A percentile compares a stretch with the other conserved stretches of the same genome.
Conservation (phyloP, 768 basidiomycete species). For the Xerocomellus dryophilus region DNA sequence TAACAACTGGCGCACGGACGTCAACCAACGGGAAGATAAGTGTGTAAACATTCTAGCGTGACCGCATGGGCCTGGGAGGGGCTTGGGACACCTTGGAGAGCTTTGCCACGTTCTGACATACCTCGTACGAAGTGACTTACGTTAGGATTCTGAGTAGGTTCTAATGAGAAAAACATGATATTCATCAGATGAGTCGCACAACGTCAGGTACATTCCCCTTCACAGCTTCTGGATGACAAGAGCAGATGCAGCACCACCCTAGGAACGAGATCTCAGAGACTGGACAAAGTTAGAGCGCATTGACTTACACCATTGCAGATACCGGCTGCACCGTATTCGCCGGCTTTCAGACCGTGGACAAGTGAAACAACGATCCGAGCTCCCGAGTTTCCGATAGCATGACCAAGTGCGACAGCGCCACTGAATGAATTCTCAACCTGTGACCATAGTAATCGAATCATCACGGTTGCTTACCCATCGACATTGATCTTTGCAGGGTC, state of each 20-base stretch:
- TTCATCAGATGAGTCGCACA: constrained; percentile 19
- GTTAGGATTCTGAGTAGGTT: background rate
- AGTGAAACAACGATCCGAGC: constrained; percentile 92
- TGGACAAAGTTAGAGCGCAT: constrained; percentile 1
- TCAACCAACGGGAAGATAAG: constrained; percentile 19
- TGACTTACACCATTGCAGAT: constrained; percentile 92
- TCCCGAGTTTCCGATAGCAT: constrained; percentile 96
- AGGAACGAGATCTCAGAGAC: constrained; percentile 20
- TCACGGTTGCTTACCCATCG: constrained; percentile 58
- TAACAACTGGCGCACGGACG: constrained; percentile 2
- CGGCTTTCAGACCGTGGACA: constrained; percentile 84
- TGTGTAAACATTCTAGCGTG: constrained; percentile 8
- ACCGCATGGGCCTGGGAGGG: background rate
- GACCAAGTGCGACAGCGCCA: constrained; percentile 93
- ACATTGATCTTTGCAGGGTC: constrained; percentile 88
- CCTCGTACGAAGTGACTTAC: constrained; percentile 4
- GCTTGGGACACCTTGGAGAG: background rate
- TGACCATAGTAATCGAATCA: constrained; percentile 1
- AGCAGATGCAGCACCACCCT: constrained; percentile 93
- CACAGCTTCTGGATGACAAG: constrained; percentile 85
- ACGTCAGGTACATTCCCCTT: constrained; percentile 24
- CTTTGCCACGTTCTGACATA: constrained; percentile 15
- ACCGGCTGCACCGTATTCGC: constrained; percentile 93
- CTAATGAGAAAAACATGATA: constrained; percentile 12
- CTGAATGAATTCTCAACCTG: constrained; percentile 40